Evolutionary conservation across 2,329 filamentous ascomycete genomes (phyloP), one percentile per base, ranked within the genome.

Genomic region (Apiospora phragmitis): DNA sequence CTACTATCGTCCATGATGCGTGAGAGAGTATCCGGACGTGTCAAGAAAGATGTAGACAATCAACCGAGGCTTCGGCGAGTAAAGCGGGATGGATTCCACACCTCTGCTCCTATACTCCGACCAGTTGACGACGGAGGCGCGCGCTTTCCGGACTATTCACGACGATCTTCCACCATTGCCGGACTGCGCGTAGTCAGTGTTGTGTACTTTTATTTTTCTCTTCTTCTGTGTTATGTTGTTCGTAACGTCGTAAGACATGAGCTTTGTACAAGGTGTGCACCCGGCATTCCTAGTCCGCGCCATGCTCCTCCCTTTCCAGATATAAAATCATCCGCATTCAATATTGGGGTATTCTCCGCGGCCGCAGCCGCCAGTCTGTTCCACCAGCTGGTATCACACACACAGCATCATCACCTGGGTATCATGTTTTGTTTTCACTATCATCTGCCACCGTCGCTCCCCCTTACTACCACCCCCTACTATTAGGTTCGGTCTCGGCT

Each of bases 151-250:
- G 21, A 16, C 8, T 16, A 29, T 55, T 55, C 49, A 32, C 49
- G 26, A 59, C 16, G 26, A 18, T 12, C n/a, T 1, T 24, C n/a
- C 45, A 55, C 14, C 12, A 55, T 35, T 11, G 4, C 29, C 16
- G 18, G 26, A 38, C 1, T 12, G 32, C 32, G n/a, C 11, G 32
- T 71, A 71, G 67, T 74, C 71, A 71, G 68, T 74, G 75, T 74
- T 73, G 75, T 71, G 43, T 72, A 73, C 72, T 72, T 72, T 72
- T 67, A 76, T 71, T 73, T 76, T 62, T n/a, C 21, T 29, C 35
- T n/a, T 32, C 9, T 32, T 62, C 4, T 59, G 55, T 47, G 18
- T 62, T 62, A 38, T 35, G 55, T 62, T 62, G 32, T 62, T 62
- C 55, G 55, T 62, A 38, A 62, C 55, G 55, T 75, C 74, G 71